Evolutionary conservation across 2,329 filamentous ascomycete genomes (phyloP).

Genomic region (Xylariaceae sp.): DNA sequence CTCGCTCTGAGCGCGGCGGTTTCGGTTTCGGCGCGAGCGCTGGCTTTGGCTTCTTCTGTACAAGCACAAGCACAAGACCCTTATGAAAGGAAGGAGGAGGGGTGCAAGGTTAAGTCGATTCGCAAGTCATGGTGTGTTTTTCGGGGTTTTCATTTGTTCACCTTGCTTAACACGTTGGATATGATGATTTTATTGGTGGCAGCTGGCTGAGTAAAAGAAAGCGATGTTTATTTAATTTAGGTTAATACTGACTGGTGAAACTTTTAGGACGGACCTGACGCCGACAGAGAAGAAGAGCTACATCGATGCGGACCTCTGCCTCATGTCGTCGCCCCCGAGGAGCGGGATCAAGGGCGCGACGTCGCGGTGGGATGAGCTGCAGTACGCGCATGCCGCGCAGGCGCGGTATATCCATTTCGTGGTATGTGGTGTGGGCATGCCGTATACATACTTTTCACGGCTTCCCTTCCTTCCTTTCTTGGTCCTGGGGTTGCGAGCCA

Average conservation of each 20-base stretch:
- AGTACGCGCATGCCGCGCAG: conserved; percentile 29
- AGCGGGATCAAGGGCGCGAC: conserved; percentile 23
- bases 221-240: no score
- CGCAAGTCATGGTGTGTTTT: conserved; percentile 19
- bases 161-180: background rate
- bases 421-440: conserved; percentile 11
- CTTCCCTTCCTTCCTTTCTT: no score
- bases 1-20: conserved; percentile 3
- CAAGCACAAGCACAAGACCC: no score
- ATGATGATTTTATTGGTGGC: no score
- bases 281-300: conserved; percentile 26
- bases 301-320: conserved; percentile 29
- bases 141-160: background rate
- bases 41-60: background rate
- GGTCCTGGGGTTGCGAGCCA: no score
- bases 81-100: conserved; percentile 10
- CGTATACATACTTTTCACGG: background rate
- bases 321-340: conserved; percentile 25
- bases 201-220: no score
- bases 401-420: conserved; percentile 28
- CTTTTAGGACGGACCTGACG: conserved; percentile 15
- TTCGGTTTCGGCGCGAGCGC: background rate
- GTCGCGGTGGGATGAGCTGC: conserved; percentile 32
- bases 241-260: no score
- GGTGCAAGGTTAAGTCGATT: conserved; percentile 10